Percentiles rank a stretch among this genome's conserved stretches.
Evolutionary conservation across 768 basidiomycete species (phyloP).

Genomic region (Termitomyces sp.): DNA sequence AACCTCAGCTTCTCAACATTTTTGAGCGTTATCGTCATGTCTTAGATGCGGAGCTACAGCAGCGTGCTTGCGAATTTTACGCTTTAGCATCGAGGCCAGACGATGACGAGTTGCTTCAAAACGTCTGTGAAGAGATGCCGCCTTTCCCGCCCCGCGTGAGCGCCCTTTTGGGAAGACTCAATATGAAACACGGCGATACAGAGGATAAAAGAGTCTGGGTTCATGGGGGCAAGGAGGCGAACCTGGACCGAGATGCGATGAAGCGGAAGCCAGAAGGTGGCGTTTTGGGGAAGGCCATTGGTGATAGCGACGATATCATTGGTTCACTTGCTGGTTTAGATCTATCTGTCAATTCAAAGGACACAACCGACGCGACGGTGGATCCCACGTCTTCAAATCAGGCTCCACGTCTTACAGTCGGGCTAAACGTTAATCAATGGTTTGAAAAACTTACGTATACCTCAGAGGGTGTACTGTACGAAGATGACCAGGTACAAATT

Average conservation of each 20-base stretch:
- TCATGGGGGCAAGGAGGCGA: slow-evolving; percentile 91
- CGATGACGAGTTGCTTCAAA: slow-evolving; percentile 89
- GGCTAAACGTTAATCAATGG: slow-evolving; percentile 84
- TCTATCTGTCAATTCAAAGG: slow-evolving; percentile 31
- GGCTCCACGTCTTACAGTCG: slow-evolving; percentile 53
- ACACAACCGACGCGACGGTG: slow-evolving; percentile 9
- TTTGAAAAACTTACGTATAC: slow-evolving; percentile 77
- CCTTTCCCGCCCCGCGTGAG: slow-evolving; percentile 96
- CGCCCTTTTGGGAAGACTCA: slow-evolving; percentile 79
- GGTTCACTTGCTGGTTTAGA: slow-evolving; percentile 82
- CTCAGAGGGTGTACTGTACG: slow-evolving; percentile 88
- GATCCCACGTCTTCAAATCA: slow-evolving; percentile 16
- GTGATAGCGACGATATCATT: slow-evolving; percentile 52
- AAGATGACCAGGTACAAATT: slow-evolving; percentile 93
- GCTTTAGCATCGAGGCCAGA: slow-evolving; percentile 80
- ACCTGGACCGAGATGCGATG: slow-evolving; percentile 66
- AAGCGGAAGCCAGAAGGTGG: slow-evolving; percentile 44
- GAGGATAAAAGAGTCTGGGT: slow-evolving; percentile 95
- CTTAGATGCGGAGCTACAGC: slow-evolving; percentile 94
- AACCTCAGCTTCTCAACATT: slow-evolving; percentile 86
- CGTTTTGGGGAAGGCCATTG: slow-evolving; percentile 14
- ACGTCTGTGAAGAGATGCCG: slow-evolving; percentile 98
- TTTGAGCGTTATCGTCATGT: slow-evolving; percentile 98
- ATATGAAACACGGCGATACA: slow-evolving; percentile 88
- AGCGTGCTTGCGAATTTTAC: slow-evolving; percentile 97